phyloP scores from a whole-genome alignment of 208 protist genomes.

The Phytomonas francai region DNA sequence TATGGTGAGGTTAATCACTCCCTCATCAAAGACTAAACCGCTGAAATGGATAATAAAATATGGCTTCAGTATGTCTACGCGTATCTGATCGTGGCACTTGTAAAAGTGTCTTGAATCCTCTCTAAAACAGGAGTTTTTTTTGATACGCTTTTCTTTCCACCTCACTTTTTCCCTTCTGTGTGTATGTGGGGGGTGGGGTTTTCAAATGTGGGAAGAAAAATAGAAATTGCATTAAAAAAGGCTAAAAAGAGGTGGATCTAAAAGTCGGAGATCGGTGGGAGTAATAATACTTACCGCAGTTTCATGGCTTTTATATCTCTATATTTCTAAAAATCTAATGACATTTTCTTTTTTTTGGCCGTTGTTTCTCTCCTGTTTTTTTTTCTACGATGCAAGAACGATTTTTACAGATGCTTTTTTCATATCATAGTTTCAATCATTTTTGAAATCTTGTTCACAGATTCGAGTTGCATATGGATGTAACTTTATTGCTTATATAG shows the following conservation, averaged over 20 bases:
- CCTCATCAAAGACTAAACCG: not conserved
- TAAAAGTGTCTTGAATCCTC: not conserved
- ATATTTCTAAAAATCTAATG: not conserved
- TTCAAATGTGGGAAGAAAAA: not conserved
- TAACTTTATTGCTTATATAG: constrained; percentile 1
- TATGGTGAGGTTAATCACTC: not conserved
- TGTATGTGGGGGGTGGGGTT: too few relatives aligned
- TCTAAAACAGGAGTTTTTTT: not conserved
- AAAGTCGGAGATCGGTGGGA: not conserved
- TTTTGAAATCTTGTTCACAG: not conserved
- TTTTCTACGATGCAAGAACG: not conserved
- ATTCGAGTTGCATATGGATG: not conserved
- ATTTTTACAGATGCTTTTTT: not conserved
- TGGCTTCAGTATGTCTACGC: not conserved
- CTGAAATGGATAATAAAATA: not conserved
- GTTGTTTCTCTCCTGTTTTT: not conserved
- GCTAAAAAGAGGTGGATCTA: not conserved
- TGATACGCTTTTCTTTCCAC: too few relatives aligned
- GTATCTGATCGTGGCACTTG: not conserved
- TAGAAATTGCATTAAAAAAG: not conserved
- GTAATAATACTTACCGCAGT: not conserved
- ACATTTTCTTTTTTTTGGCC: constrained; percentile 17
- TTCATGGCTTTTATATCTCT: not conserved
- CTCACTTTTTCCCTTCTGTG: not conserved
- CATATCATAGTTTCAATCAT: not conserved